Evolutionary conservation across 768 basidiomycete genomes (phyloP).

Genomic region (Multifurca ochricompacta): DNA sequence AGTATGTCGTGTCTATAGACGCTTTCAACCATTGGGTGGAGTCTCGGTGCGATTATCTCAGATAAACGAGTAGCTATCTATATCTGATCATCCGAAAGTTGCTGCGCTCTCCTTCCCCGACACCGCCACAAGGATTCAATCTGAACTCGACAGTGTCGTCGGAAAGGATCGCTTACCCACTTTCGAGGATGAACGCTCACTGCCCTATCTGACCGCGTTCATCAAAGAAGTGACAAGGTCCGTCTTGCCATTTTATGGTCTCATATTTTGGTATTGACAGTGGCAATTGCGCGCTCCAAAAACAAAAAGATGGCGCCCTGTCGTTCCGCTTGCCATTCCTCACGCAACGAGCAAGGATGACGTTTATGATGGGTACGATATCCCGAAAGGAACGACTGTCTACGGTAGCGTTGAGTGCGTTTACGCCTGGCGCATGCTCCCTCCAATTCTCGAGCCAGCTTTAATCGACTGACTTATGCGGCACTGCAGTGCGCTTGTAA

Average conservation of each 20-base stretch:
- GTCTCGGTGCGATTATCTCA: background rate
- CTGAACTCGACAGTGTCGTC: constrained; percentile 16
- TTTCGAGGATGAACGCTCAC: constrained; percentile 14
- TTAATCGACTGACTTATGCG: background rate
- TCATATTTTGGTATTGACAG: background rate
- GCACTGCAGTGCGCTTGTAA: constrained; percentile 14
- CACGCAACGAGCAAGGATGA: constrained; percentile 4
- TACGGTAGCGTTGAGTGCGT: constrained; percentile 11
- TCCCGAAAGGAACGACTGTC: constrained; percentile 6
- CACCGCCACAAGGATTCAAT: constrained; percentile 13
- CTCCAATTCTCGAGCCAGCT: background rate
- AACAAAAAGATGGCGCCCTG: constrained; percentile 10
- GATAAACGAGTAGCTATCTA: background rate
- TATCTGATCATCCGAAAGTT: background rate
- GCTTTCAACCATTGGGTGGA: background rate
- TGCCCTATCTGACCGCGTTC: constrained; percentile 15
- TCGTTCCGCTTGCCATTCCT: constrained; percentile 5
- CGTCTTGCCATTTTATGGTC: background rate
- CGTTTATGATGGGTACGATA: constrained; percentile 10
- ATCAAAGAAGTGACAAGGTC: constrained; percentile 20
- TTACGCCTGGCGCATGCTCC: background rate
- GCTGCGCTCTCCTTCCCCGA: constrained; percentile 16
- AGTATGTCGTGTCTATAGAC: background rate
- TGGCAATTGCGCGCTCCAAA: too few species aligned
- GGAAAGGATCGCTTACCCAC: constrained; percentile 17